phyloP scores from a whole-genome alignment of 768 basidiomycete species.

The Pulveroboletus sp. region DNA sequence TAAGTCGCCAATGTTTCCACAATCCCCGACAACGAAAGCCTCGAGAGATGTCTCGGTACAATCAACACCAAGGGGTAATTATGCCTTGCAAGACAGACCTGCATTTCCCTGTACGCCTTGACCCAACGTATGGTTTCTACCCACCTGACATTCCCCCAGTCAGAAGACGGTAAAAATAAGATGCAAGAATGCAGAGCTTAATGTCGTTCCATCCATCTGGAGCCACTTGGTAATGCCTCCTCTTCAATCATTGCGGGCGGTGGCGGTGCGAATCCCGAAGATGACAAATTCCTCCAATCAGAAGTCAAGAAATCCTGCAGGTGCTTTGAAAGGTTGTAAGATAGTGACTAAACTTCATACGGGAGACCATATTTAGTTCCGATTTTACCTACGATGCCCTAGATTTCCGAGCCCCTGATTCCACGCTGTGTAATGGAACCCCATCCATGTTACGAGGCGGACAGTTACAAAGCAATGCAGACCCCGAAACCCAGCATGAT shows the following conservation, averaged over 20 bases:
- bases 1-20: constrained; percentile 44
- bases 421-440: too few species aligned
- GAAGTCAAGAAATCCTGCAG: constrained; percentile 43
- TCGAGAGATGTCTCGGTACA: constrained; percentile 35
- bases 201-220: constrained; percentile 53
- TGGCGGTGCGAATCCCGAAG: constrained; percentile 37
- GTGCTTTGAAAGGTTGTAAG: constrained; percentile 22
- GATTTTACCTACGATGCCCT: not conserved
- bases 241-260: constrained; percentile 35
- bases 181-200: constrained; percentile 41
- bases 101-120: constrained; percentile 46
- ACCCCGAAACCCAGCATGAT: not conserved
- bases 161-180: constrained; percentile 51
- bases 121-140: not conserved
- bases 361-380: too few species aligned
- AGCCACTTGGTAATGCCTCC: constrained; percentile 46
- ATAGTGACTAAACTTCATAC: not conserved
- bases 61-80: constrained; percentile 52
- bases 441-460: too few species aligned
- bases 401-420: not conserved
- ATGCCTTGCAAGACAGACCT: constrained; percentile 60
- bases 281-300: constrained; percentile 40
- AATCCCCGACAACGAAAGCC: constrained; percentile 41
- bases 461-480: not conserved
- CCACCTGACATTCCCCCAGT: constrained; percentile 28